Evolutionary conservation across 2,329 filamentous ascomycete genomes (phyloP).

Genomic region (Penicillium sp.): DNA sequence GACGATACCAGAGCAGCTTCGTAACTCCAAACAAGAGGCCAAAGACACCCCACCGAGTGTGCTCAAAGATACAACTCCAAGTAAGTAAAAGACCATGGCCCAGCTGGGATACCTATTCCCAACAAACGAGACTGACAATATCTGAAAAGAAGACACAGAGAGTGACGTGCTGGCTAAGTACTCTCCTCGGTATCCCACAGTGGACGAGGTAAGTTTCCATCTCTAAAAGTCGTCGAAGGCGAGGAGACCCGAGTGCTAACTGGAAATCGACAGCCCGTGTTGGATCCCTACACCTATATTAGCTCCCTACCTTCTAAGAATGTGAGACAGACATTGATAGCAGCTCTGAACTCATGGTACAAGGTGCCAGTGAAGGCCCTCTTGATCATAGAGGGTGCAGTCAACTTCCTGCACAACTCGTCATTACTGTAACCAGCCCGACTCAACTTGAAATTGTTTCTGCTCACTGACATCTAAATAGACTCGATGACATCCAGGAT

Average conservation of each 20-base stretch:
- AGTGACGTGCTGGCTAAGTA: not conserved
- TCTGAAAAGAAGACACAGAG: not conserved
- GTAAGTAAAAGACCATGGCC: not conserved
- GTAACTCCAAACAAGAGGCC: not conserved
- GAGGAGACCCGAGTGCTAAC: not conserved
- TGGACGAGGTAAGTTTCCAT: not conserved
- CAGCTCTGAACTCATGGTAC: not conserved
- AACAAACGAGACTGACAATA: not conserved
- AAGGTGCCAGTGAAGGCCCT: not conserved
- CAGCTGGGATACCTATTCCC: not conserved
- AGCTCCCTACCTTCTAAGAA: not conserved
- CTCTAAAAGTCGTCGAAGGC: not conserved
- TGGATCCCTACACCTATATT: not conserved
- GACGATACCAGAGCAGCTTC: not conserved
- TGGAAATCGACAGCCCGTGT: not conserved
- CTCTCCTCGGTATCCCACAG: not conserved
- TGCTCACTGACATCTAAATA: not conserved
- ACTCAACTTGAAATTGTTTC: not conserved
- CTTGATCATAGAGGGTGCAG: not conserved
- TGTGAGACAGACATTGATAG: not conserved
- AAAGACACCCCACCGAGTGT: no score
- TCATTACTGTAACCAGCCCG: not conserved
- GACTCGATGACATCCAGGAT: not conserved
- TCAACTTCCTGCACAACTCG: not conserved
- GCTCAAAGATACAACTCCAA: not conserved